These are phyloP conservation scores for Eucalyptus curtisii DNA, from an alignment of 345 rosid genomes.

Conservation along the genomic window DNA sequence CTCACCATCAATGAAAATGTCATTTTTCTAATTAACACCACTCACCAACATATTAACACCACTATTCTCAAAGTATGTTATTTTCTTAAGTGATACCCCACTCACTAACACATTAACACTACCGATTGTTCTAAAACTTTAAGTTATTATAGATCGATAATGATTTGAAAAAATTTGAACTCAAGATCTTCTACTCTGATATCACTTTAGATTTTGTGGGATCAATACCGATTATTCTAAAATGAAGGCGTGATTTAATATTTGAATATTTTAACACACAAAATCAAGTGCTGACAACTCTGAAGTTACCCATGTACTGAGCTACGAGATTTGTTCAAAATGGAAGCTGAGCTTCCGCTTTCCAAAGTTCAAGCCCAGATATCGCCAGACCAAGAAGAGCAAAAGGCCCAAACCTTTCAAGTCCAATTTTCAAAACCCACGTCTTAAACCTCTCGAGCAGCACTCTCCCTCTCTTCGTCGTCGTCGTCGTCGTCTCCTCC, in stretches of 20 bases:
- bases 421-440: background rate
- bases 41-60: background rate
- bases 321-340: background rate
- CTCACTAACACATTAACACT: accelerated
- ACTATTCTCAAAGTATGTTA: too few species aligned
- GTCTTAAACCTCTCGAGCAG: background rate
- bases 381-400: background rate
- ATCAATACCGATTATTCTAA: accelerated
- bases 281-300: background rate
- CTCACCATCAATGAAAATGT: background rate
- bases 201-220: accelerated
- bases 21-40: background rate
- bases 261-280: background rate
- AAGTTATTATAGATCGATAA: too few species aligned
- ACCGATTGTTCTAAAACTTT: accelerated
- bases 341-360: background rate
- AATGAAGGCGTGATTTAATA: too few species aligned
- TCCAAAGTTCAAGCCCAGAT: background rate
- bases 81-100: too few species aligned
- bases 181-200: accelerated
- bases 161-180: accelerated
- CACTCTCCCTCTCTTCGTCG: background rate
- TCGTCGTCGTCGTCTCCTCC: background rate
- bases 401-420: background rate
- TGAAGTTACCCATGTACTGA: background rate